A percentile compares a stretch with the other conserved stretches of the same genome.
These are phyloP conservation scores for Pichia scutulata DNA, from an alignment of 805 yeast genomes.

Conservation along the genomic window DNA sequence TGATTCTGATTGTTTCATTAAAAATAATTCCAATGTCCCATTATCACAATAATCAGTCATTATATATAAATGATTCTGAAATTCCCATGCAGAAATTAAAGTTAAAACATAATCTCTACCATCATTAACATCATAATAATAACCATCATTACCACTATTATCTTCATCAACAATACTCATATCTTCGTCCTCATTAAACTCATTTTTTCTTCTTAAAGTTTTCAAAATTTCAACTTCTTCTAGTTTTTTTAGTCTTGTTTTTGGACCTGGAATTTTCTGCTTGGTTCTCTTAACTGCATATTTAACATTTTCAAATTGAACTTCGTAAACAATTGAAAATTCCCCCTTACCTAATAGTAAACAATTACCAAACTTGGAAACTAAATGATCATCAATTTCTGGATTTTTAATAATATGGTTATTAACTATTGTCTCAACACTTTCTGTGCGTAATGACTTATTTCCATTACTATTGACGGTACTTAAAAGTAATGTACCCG, in stretches of 20 bases:
- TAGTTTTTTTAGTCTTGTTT: constrained; percentile 51
- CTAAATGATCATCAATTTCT: constrained; percentile 35
- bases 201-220: constrained; percentile 20
- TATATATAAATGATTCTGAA: constrained; percentile 66
- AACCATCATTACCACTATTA: no score
- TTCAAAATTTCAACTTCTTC: constrained; percentile 73
- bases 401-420: constrained; percentile 8
- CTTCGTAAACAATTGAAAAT: constrained; percentile 82
- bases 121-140: constrained; percentile 17
- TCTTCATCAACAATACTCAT: neutral
- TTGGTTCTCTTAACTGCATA: constrained; percentile 88
- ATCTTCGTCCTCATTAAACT: neutral
- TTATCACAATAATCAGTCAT: constrained; percentile 93
- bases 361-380: constrained; percentile 56
- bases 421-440: neutral
- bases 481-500: neutral
- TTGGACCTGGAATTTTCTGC: constrained; percentile 49
- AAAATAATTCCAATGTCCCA: constrained; percentile 77
- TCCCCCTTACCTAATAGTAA: constrained; percentile 75
- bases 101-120: constrained; percentile 61
- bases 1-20: constrained; percentile 65
- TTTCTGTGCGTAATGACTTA: neutral
- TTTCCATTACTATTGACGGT: neutral
- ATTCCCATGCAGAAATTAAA: constrained; percentile 82
- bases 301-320: constrained; percentile 55